These are phyloP conservation scores for Sugiyamaella lignohabitans DNA, from an alignment of 805 yeast genomes.

Conservation along the genomic window DNA sequence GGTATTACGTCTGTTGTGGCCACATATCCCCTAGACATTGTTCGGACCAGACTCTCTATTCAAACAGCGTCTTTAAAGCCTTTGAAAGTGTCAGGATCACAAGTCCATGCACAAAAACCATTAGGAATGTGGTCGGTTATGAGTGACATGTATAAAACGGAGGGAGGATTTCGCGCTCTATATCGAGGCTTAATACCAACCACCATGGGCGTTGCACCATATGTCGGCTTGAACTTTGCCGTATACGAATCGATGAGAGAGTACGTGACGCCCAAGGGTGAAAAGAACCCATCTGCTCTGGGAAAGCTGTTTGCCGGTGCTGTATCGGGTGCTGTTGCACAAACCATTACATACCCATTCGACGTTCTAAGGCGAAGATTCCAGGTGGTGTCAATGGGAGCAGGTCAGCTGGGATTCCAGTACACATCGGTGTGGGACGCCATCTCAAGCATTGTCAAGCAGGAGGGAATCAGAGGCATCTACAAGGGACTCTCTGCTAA, in stretches of 20 bases:
- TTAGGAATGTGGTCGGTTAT: constrained; percentile 67
- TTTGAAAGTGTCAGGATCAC: constrained; percentile 3
- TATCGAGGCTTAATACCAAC: constrained; percentile 90
- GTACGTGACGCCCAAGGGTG: constrained; percentile 34
- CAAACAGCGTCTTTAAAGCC: constrained; percentile 64
- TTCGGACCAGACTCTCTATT: constrained; percentile 81
- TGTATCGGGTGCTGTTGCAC: constrained; percentile 80
- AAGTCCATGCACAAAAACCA: constrained; percentile 40
- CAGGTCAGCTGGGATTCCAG: constrained; percentile 66
- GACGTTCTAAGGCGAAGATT: constrained; percentile 83
- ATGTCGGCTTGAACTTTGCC: constrained; percentile 87
- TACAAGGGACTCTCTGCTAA: constrained; percentile 61
- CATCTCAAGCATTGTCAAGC: constrained; percentile 53
- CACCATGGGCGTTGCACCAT: constrained; percentile 89
- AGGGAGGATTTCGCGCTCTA: constrained; percentile 75
- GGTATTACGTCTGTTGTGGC: constrained; percentile 74
- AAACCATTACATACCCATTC: constrained; percentile 83
- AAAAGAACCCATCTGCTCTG: constrained; percentile 35
- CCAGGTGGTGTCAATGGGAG: constrained; percentile 75
- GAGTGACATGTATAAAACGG: constrained; percentile 53
- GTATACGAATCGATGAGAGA: constrained; percentile 79
- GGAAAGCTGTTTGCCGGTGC: constrained; percentile 77
- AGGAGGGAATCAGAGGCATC: constrained; percentile 78
- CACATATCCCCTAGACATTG: constrained; percentile 88
- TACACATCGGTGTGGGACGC: constrained; percentile 77